A percentile compares a stretch with the other conserved stretches of the same genome.
phyloP scores from a whole-genome alignment of 441 rosid genomes.

The Mallotus repandus region DNA sequence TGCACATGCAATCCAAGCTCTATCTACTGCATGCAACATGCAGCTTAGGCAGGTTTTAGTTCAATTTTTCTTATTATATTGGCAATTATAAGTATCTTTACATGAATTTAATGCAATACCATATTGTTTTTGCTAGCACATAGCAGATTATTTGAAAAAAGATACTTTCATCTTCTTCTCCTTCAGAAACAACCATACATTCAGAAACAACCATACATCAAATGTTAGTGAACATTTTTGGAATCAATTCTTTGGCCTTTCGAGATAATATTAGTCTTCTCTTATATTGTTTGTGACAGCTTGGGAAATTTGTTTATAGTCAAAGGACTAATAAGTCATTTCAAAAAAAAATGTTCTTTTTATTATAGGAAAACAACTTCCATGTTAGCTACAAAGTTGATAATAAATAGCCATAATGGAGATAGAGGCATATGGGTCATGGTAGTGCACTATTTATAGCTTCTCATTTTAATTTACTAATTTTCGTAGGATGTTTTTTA shows the following conservation, averaged over 20 bases:
- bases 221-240: not conserved
- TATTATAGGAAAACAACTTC: too few species aligned
- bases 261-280: not conserved
- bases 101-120: not conserved
- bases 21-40: conserved; percentile 71
- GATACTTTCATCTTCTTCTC: not conserved
- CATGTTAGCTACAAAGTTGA: too few species aligned
- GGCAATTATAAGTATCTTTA: not conserved
- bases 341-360: too few species aligned
- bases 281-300: not conserved
- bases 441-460: too few species aligned
- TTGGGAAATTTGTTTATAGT: not conserved
- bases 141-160: not conserved
- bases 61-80: conserved; percentile 33
- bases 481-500: too few species aligned
- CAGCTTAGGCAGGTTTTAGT: conserved; percentile 96
- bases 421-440: too few species aligned
- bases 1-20: conserved; percentile 85
- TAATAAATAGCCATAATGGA: too few species aligned
- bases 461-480: too few species aligned
- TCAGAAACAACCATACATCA: not conserved
- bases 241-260: not conserved
- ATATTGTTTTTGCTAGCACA: not conserved
- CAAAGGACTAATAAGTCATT: not conserved
- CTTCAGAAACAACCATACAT: not conserved